Conservation (phyloP, 2,329 filamentous ascomycete genomes). For the Penicillium sp. region DNA sequence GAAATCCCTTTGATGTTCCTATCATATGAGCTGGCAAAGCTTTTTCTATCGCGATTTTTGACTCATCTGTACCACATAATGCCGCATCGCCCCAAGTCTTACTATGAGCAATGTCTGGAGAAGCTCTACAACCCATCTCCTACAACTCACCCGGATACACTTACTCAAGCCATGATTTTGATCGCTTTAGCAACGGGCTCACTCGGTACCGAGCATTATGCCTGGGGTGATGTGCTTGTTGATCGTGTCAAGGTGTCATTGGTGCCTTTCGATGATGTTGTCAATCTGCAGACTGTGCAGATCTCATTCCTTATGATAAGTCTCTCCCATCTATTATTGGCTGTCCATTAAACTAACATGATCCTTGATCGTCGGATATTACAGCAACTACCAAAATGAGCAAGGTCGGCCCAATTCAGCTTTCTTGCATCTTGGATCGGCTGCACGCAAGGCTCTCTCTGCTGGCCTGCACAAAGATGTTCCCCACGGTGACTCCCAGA, state of each 20-base stretch:
- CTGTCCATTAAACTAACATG: slow-evolving; percentile 6
- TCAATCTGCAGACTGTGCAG: slow-evolving; percentile 49
- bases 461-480: slow-evolving; percentile 49
- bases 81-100: slow-evolving; percentile 39
- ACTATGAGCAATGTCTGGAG: slow-evolving; percentile 39
- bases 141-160: slow-evolving; percentile 35
- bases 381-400: slow-evolving; percentile 50
- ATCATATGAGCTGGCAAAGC: slow-evolving; percentile 40
- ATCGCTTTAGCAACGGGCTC: slow-evolving; percentile 42
- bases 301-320: slow-evolving; percentile 51
- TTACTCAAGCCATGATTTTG: slow-evolving; percentile 42
- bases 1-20: slow-evolving; percentile 40
- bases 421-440: slow-evolving; percentile 45
- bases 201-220: slow-evolving; percentile 42
- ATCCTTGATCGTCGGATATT: slow-evolving; percentile 5
- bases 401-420: slow-evolving; percentile 47
- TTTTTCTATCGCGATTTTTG: slow-evolving; percentile 45
- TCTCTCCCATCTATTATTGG: slow-evolving; percentile 10
- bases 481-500: slow-evolving; percentile 32
- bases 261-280: slow-evolving; percentile 44
- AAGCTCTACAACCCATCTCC: slow-evolving; percentile 36
- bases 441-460: slow-evolving; percentile 46
- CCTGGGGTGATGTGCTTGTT: slow-evolving; percentile 46
- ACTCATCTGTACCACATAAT: slow-evolving; percentile 43
- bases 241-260: slow-evolving; percentile 46